Percentiles rank a stretch among this genome's conserved stretches.
phyloP scores from a whole-genome alignment of 1,139 yeast genomes.

The Meyerozyma carpophila region DNA sequence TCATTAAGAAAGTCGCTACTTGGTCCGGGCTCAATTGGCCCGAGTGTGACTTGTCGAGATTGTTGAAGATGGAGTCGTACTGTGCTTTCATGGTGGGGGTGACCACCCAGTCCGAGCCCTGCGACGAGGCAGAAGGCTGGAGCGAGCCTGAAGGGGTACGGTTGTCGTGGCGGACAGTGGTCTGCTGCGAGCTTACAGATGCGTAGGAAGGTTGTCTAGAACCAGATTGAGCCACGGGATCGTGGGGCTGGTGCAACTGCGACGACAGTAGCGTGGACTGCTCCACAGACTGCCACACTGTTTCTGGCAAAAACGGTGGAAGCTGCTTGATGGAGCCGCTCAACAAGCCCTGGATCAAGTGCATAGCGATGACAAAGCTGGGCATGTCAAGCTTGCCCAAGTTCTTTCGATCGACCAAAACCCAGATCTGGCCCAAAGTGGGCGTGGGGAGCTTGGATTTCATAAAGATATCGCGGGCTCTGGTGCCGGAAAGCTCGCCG shows the following conservation, averaged over 20 bases:
- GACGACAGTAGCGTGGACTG: slow-evolving; percentile 1
- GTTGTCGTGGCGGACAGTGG: slow-evolving; percentile 32
- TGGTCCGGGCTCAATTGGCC: slow-evolving; percentile 73
- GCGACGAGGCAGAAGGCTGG: slow-evolving; percentile 3
- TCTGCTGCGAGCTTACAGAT: slow-evolving; percentile 49
- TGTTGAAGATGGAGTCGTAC: slow-evolving; percentile 72
- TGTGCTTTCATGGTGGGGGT: slow-evolving; percentile 68
- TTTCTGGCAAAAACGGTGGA: slow-evolving; percentile 67
- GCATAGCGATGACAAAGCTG: slow-evolving; percentile 92
- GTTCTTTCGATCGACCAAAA: slow-evolving; percentile 70
- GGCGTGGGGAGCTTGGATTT: slow-evolving; percentile 80
- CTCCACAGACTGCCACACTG: slow-evolving; percentile 56
- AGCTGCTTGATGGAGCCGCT: slow-evolving; percentile 61
- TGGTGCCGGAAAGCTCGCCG: slow-evolving; percentile 56
- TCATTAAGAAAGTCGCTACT: slow-evolving; percentile 84
- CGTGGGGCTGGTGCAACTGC: slow-evolving; percentile 1
- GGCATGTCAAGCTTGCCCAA: slow-evolving; percentile 66
- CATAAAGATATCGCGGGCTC: slow-evolving; percentile 78
- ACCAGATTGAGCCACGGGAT: neutral
- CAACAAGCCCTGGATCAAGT: slow-evolving; percentile 76
- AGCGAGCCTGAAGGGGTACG: slow-evolving; percentile 7
- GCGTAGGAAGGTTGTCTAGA: slow-evolving; percentile 38
- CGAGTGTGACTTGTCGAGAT: slow-evolving; percentile 58
- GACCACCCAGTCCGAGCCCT: slow-evolving; percentile 55
- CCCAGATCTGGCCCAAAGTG: slow-evolving; percentile 84